Base-by-base conservation (phyloP, 2,329 filamentous ascomycete genomes). In the Epichloe sylvatica region DNA sequence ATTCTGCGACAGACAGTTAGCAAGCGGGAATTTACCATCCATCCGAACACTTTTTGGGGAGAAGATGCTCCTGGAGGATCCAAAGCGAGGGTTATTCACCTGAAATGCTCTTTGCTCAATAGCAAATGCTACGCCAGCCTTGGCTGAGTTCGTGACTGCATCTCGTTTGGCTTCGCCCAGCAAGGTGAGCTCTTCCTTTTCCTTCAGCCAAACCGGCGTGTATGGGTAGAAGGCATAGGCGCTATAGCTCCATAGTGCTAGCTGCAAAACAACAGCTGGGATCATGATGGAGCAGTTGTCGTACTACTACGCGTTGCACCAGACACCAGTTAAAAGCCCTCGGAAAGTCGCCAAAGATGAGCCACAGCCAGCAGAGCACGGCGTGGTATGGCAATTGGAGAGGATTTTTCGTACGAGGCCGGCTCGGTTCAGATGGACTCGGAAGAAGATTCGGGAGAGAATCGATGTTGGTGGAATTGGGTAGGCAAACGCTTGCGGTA, bases 151-250 rank as follows among this genome's bases (percentile, higher is more conserved):
- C 19, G 46, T 52, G 36, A 46, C 50, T 49, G 52, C 52, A 46
- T 52, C 56, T 47, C 57, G 58, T 56, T 52, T 58, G 40, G 56
- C 63, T 59, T 49, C 60, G 50, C 39, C 47, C 13, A 46, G 13
- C 4, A 23, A 9, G 15, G 44, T 53, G 47, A 51, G 50, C 46
- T 59, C 57, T 35, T 62, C 60, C 46, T 62, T 48, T 46, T 65
- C 59, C 44, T 59, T 49, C 44, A 59, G 54, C 67, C 67, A 69
- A 49, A 51, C 50, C 8, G 72, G 71, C 21, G 58, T 60, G 58
- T 68, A 76, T 4, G 70, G 70, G 45, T 63, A 73, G 59, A 78
- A 75, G 47, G 75, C 75, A 47, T 69, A 61, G 49, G 66, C 66
- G 46, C 66, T 61, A 38, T 69, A 64, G 49, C 68, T 64, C 64